Base-by-base conservation (phyloP, 257 asterid genomes). In the Solanum commersonii region DNA sequence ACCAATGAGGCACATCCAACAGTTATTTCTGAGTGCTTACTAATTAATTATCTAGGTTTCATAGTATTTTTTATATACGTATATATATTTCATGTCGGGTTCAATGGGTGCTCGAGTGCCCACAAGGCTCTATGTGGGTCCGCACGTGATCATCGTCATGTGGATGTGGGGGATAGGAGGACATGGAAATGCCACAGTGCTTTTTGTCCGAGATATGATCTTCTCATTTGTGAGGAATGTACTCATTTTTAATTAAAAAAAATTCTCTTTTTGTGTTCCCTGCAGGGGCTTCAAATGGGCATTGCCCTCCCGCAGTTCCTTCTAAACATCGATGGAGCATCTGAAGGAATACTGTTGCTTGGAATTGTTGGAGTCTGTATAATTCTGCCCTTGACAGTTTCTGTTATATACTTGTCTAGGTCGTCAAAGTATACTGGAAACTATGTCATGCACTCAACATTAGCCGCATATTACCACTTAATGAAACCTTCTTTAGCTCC, bases 401-500 rank as follows among this genome's bases (percentile, higher is more conserved):
- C 99, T 72, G 99, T 96, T 83, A 91, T 97, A 89, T 96, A 97
- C 90, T 92, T 97, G 90, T 94, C 99, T 87, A 93, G 98, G 93
- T 97, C 99, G 23, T 91, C 99, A 67, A 97, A 97, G 81, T 97
- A 97, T 89, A 94, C 99, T 31, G 99, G 99, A 92, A 97, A 97
- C 88, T 97, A 96, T 92, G 99, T 97, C 90, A 95, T 95, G 99
- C 99, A 97, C 89, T 94, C 95, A 27, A 97, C 99, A 2, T 90
- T 97, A 92, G 94, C 93, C 88, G 95, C 99, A 68, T 97, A 97
- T 90, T 97, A 95, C 95, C 94, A 94, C 90, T 92, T 93, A 87
- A 97, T 97, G 99, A 97, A 96, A 91, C 99, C 98, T 87, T 97
- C 98, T 59, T 93, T 97, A 89, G 99, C 99, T 91, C 99, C 99